Conservation (phyloP, 352 stramenopile genomes). For the Phytophthora agathidicida region DNA sequence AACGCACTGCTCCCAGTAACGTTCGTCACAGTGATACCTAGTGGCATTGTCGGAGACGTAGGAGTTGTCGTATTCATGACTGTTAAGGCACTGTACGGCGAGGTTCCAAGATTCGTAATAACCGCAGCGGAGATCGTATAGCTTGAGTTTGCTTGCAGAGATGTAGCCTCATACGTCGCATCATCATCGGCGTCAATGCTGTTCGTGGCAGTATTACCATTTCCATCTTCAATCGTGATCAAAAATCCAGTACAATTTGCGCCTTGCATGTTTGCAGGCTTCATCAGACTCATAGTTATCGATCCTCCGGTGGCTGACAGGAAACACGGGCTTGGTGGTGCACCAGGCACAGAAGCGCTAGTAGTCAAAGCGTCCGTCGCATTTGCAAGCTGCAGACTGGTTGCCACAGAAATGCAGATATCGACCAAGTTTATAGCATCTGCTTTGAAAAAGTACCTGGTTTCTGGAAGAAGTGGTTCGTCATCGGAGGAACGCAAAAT, state of each 20-base stretch:
- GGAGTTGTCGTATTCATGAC: slow-evolving; percentile 35
- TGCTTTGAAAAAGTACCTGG: slow-evolving; percentile 58
- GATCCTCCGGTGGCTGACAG: slow-evolving; percentile 54
- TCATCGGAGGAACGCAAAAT: slow-evolving; percentile 39
- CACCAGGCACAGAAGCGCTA: slow-evolving; percentile 37
- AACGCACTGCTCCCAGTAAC: slow-evolving; percentile 45
- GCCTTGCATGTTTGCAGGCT: slow-evolving; percentile 59
- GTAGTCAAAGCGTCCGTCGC: slow-evolving; percentile 32
- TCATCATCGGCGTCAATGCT: slow-evolving; percentile 30
- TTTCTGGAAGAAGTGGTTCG: slow-evolving; percentile 33
- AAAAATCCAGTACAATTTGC: slow-evolving; percentile 50
- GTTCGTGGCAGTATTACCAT: slow-evolving; percentile 10
- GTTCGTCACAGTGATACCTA: slow-evolving; percentile 29
- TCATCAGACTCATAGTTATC: slow-evolving; percentile 51
- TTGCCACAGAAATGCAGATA: slow-evolving; percentile 40
- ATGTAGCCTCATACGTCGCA: slow-evolving; percentile 29
- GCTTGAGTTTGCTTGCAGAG: slow-evolving; percentile 30
- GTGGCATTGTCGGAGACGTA: slow-evolving; percentile 39
- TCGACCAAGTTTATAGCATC: slow-evolving; percentile 56
- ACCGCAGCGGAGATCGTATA: slow-evolving; percentile 48
- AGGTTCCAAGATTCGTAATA: slow-evolving; percentile 46
- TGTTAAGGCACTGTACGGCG: slow-evolving; percentile 31
- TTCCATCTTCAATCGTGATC: slow-evolving; percentile 37
- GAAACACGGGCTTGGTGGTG: slow-evolving; percentile 54
- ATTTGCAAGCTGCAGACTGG: slow-evolving; percentile 13